Percentiles rank a stretch among this genome's conserved stretches.
Conservation (phyloP, 2,329 filamentous ascomycete species). For the Colletotrichum sp. region DNA sequence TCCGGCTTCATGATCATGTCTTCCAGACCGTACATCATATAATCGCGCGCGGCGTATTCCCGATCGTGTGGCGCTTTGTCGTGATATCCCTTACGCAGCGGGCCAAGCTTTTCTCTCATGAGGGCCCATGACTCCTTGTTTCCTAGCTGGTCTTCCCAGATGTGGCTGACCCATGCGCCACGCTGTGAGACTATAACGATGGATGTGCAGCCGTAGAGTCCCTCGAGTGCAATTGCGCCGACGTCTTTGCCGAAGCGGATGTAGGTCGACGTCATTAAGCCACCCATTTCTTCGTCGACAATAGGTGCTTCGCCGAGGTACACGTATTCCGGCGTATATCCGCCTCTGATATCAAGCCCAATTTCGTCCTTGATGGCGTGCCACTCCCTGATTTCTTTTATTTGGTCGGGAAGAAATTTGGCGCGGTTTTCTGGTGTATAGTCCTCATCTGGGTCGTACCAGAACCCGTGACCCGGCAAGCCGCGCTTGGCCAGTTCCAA, state of each 20-base stretch:
- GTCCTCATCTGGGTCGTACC: not conserved
- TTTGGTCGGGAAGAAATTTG: not conserved
- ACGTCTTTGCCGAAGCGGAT: not conserved
- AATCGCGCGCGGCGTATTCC: not conserved
- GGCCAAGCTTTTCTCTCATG: not conserved
- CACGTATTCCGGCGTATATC: not conserved
- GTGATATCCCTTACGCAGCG: not conserved
- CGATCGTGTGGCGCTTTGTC: not conserved
- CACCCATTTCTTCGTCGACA: not conserved
- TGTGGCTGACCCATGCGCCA: constrained; percentile 1
- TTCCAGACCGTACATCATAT: not conserved
- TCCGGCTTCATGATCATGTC: not conserved
- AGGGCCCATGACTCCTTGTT: not conserved
- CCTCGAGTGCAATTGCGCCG: not conserved
- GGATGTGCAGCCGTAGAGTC: constrained; percentile 8
- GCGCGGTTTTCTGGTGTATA: not conserved
- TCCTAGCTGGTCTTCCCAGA: not conserved
- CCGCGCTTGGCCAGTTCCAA: not conserved
- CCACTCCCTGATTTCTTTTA: not conserved
- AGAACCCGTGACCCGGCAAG: not conserved
- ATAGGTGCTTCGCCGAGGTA: not conserved
- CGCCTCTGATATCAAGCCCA: not conserved
- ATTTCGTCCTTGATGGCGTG: not conserved
- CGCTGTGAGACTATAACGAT: not conserved
- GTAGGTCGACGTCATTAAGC: not conserved